Evolutionary conservation across 2,329 filamentous ascomycete genomes (phyloP), one percentile per base, ranked within the genome.

Genomic region (Epichloe scottii): DNA sequence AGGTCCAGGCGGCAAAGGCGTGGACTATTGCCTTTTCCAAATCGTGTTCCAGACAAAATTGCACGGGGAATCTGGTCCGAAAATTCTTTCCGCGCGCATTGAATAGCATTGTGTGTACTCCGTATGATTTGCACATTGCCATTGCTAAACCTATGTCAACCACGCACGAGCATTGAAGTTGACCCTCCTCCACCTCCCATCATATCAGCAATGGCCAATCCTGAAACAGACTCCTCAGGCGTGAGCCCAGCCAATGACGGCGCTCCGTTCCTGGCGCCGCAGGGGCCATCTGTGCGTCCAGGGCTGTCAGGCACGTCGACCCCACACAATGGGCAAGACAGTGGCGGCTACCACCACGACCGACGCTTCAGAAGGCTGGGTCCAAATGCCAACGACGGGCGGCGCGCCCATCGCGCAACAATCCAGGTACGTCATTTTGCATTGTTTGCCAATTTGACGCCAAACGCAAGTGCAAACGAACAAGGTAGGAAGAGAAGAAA

Each of bases 221-320:
- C 21, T 51, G 49, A 53, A 53, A 51, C 49, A 15, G 7, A 23
- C 35, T 43, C 44, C 42, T 21, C 23, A n/a, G 45, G 40, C 26
- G 30, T 30, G 17, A 17, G 19, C n/a, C 5, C 39, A 46, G 52
- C 54, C 54, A 54, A 55, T 54, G 49, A 40, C 33, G 37, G 14
- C 11, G 34, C 26, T 44, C 26, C 44, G 51, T 54, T 38, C 38
- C 49, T 46, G 46, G 19, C 42, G 35, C 23, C 48, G 30, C 51
- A 43, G 35, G 44, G 33, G 21, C 34, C 34, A 35, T 42, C 14
- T 47, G 15, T 15, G 35, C 46, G 12, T 34, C 23, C 51, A 34
- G 40, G 39, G 11, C 19, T 5, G 15, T 6, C 38, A 46, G 41
- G 40, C 41, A 42, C 48, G 21, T 33, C 42, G 21, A 4, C 49